Percentiles rank a stretch among this genome's conserved stretches.
phyloP scores from a whole-genome alignment of 2,329 filamentous ascomycete species.

The Colletotrichum cordylinicola region DNA sequence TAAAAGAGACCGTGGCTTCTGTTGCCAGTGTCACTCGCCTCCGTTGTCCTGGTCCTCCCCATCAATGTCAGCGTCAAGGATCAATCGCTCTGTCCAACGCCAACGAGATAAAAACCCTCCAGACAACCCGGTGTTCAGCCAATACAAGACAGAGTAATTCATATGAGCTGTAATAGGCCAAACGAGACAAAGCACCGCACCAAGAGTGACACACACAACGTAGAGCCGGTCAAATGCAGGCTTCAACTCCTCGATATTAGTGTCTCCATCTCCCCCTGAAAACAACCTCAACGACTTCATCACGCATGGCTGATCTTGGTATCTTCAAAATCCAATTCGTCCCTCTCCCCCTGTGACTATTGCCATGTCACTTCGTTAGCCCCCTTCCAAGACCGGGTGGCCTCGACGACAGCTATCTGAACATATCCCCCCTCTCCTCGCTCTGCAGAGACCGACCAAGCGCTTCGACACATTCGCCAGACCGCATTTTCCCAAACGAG shows the following conservation, averaged over 20 bases:
- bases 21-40: not conserved
- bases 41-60: not conserved
- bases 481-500: not conserved
- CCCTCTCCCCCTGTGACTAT: not conserved
- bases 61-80: not conserved
- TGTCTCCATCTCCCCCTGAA: not conserved
- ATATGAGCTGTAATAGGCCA: not conserved
- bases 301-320: not conserved
- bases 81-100: not conserved
- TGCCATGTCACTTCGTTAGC: not conserved
- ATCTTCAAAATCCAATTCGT: not conserved
- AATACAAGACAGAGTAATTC: not conserved
- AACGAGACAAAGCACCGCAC: not conserved
- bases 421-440: not conserved
- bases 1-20: not conserved
- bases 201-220: not conserved
- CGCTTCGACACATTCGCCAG: not conserved
- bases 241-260: not conserved
- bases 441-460: not conserved
- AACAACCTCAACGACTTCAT: not conserved
- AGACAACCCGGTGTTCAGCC: not conserved
- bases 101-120: not conserved
- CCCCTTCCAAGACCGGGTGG: not conserved
- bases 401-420: not conserved
- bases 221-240: not conserved